Conservation (phyloP, 2,329 filamentous ascomycete species). For the Claviceps capensis region DNA sequence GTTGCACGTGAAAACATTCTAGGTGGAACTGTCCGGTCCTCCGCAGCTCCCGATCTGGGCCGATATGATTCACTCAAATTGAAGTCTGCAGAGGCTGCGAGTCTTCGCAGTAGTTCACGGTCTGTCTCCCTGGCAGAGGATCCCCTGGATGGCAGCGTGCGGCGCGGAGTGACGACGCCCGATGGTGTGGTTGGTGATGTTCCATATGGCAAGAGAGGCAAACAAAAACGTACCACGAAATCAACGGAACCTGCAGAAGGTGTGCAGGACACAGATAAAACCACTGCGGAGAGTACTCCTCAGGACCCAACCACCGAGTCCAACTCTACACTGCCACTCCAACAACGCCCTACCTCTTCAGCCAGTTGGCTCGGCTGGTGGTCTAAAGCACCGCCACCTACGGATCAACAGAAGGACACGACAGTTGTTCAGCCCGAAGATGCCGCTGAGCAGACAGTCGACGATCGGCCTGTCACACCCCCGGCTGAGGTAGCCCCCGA, state of each 20-base stretch:
- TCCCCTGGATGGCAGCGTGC: slow-evolving; percentile 11
- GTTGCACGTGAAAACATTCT: slow-evolving; percentile 47
- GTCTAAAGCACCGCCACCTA: slow-evolving; percentile 15
- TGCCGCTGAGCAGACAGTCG: slow-evolving; percentile 7
- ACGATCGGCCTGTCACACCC: slow-evolving; percentile 12
- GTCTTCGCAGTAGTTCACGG: slow-evolving; percentile 15
- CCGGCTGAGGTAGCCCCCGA: slow-evolving; percentile 11
- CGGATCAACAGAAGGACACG: slow-evolving; percentile 10
- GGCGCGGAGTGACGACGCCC: not conserved
- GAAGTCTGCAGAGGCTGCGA: slow-evolving; percentile 20
- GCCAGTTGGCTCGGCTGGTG: slow-evolving; percentile 45
- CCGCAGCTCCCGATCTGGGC: slow-evolving; percentile 32
- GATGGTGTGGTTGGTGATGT: not conserved
- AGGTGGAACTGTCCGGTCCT: slow-evolving; percentile 37
- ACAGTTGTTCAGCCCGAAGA: not conserved
- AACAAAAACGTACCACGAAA: slow-evolving; percentile 1
- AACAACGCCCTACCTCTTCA: slow-evolving; percentile 15
- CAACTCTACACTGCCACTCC: not conserved
- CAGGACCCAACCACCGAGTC: not conserved
- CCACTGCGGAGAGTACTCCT: not conserved
- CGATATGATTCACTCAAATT: slow-evolving; percentile 31
- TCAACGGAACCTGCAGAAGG: not conserved
- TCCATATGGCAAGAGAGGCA: not conserved
- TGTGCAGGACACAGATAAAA: not conserved
- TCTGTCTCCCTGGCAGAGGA: slow-evolving; percentile 13